phyloP scores from a whole-genome alignment of 23 red algal genomes.

The Gracilariopsis chorda region DNA sequence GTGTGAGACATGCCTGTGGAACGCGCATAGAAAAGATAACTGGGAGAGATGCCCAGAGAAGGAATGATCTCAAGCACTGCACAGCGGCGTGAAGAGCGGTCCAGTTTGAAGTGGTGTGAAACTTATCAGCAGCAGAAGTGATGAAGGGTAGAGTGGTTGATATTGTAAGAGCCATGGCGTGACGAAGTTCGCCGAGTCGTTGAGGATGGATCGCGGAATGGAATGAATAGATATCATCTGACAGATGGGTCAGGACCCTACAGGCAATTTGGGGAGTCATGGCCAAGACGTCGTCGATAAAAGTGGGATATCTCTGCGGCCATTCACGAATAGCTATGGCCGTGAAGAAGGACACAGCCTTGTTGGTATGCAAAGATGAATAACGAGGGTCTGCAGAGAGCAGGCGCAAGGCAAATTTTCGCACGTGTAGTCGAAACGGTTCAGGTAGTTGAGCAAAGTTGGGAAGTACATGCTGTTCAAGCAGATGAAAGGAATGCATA shows the following conservation, averaged over 20 bases:
- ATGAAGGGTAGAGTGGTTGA: slow-evolving; percentile 18
- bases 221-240: slow-evolving; percentile 49
- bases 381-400: background rate
- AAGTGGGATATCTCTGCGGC: slow-evolving; percentile 36
- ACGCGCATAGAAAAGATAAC: slow-evolving; percentile 13
- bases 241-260: slow-evolving; percentile 10
- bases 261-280: slow-evolving; percentile 15
- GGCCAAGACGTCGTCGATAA: slow-evolving; percentile 24
- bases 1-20: slow-evolving; percentile 21
- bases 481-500: slow-evolving; percentile 4
- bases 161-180: slow-evolving; percentile 51
- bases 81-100: background rate
- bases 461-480: slow-evolving; percentile 6
- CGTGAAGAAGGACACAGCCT: slow-evolving; percentile 17
- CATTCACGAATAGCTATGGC: slow-evolving; percentile 51
- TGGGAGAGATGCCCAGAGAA: slow-evolving; percentile 8
- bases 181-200: slow-evolving; percentile 41
- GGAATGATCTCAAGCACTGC: slow-evolving; percentile 5
- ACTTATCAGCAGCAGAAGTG: slow-evolving; percentile 7
- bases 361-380: slow-evolving; percentile 28
- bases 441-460: background rate
- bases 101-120: slow-evolving; percentile 1
- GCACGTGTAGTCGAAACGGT: background rate
- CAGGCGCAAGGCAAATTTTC: background rate
- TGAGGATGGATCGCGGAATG: background rate